Conservation (phyloP, 257 asterid genomes). For the Ophiorrhiza pumila region DNA sequence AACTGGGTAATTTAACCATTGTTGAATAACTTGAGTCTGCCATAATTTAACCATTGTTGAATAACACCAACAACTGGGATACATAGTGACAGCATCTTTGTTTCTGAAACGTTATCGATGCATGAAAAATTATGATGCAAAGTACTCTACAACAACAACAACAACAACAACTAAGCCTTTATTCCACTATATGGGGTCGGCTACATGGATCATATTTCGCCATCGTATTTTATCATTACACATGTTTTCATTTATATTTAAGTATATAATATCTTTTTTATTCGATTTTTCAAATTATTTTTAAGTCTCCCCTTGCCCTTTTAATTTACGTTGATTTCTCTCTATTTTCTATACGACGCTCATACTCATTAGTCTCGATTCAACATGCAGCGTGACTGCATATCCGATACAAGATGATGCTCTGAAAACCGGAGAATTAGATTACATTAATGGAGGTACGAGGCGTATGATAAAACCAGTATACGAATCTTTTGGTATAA, state of each 20-base stretch:
- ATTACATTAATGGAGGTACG: constrained; percentile 92
- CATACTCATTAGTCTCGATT: neutral
- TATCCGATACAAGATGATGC: constrained; percentile 60
- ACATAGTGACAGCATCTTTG: neutral
- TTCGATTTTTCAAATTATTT: no score
- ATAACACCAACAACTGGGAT: no score
- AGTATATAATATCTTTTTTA: no score
- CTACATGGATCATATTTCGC: no score
- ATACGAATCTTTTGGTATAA: no score
- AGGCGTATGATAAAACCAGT: neutral
- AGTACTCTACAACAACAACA: neutral
- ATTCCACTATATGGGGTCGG: no score
- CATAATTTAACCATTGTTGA: constrained; percentile 10
- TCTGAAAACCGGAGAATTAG: constrained; percentile 74
- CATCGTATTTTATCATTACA: no score
- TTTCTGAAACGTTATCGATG: neutral
- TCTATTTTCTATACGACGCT: no score
- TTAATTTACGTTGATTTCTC: no score
- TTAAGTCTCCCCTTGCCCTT: no score
- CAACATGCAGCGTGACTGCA: constrained; percentile 64
- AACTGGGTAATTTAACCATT: constrained; percentile 49
- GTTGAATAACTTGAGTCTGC: neutral
- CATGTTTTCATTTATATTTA: no score
- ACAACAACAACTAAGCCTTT: no score
- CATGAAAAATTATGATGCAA: neutral